Evolutionary conservation across 106 monocot genomes (phyloP).

Genomic region (Narthecium ossifragum): DNA sequence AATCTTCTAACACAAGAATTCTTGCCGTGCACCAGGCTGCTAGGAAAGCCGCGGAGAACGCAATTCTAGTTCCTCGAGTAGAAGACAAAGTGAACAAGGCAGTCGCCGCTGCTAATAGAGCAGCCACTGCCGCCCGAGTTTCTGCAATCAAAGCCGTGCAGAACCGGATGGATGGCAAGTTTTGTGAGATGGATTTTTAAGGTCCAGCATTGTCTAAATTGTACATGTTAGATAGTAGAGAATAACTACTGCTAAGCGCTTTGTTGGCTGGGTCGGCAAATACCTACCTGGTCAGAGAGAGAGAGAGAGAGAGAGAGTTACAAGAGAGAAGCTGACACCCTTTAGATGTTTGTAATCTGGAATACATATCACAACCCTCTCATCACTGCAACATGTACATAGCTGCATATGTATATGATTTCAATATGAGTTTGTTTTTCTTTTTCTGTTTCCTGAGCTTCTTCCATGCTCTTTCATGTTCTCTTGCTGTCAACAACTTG

Average conservation of each 20-base stretch:
- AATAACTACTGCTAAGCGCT: no score
- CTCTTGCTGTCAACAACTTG: no score
- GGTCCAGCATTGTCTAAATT: background rate
- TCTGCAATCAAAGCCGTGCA: constrained; percentile 45
- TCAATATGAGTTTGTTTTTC: background rate
- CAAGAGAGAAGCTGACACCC: background rate
- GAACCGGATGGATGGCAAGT: constrained; percentile 35
- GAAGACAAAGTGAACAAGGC: constrained; percentile 23
- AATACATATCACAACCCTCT: background rate
- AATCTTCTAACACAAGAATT: background rate
- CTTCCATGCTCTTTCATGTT: no score
- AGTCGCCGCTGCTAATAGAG: constrained; percentile 14
- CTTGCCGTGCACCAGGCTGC: constrained; percentile 6
- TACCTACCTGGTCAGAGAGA: no score
- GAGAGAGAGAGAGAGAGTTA: no score
- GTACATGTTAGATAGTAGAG: constrained; percentile 17
- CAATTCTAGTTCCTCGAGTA: constrained; percentile 12
- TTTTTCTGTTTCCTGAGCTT: background rate
- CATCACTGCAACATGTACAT: constrained; percentile 1
- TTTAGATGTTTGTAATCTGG: background rate
- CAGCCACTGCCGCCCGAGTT: constrained; percentile 20
- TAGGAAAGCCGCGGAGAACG: constrained; percentile 11
- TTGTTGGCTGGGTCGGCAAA: no score
- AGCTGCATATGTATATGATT: background rate
- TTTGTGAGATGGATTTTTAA: constrained; percentile 29